Percentiles rank a stretch among this genome's conserved stretches.
Evolutionary conservation across 1,284 basidiomycete genomes (phyloP).

Genomic region (Mycena sp.): DNA sequence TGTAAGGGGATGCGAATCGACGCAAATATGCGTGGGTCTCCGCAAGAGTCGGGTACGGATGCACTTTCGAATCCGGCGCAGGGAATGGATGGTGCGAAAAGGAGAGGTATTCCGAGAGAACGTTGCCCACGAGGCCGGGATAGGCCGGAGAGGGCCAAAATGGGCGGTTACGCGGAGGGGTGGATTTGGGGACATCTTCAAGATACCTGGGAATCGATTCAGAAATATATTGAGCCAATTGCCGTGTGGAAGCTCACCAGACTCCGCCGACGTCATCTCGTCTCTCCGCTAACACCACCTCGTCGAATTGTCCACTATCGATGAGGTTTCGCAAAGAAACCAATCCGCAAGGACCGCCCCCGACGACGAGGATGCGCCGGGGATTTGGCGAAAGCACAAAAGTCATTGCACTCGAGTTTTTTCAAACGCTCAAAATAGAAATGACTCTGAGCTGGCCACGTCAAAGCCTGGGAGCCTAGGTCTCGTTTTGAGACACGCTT

Average conservation of each 20-base stretch:
- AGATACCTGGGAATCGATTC: conserved; percentile 39
- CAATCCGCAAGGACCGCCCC: conserved; percentile 56
- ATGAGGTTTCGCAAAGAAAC: conserved; percentile 55
- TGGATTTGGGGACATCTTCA: conserved; percentile 33
- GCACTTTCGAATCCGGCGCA: conserved; percentile 39
- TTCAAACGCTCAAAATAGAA: too few relatives aligned
- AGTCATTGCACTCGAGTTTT: too few relatives aligned
- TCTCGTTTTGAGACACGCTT: too few relatives aligned
- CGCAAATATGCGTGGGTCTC: conserved; percentile 54
- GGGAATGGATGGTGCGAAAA: conserved; percentile 52
- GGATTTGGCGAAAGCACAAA: conserved; percentile 6
- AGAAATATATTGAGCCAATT: not conserved
- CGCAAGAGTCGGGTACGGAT: conserved; percentile 54
- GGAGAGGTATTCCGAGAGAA: conserved; percentile 55
- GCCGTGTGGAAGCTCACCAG: conserved; percentile 44
- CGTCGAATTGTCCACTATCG: conserved; percentile 47
- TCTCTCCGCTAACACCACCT: conserved; percentile 53
- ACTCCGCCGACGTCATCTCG: conserved; percentile 57
- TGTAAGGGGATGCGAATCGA: conserved; percentile 47
- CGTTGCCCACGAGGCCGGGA: conserved; percentile 56
- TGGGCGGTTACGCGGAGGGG: conserved; percentile 25
- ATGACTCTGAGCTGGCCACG: too few relatives aligned
- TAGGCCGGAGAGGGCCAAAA: conserved; percentile 59
- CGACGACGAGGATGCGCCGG: conserved; percentile 50
- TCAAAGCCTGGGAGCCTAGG: too few relatives aligned